These are phyloP conservation scores for Cenchrus fungigraminus DNA, from an alignment of 176 grass and related monocot genomes.

Conservation along the genomic window DNA sequence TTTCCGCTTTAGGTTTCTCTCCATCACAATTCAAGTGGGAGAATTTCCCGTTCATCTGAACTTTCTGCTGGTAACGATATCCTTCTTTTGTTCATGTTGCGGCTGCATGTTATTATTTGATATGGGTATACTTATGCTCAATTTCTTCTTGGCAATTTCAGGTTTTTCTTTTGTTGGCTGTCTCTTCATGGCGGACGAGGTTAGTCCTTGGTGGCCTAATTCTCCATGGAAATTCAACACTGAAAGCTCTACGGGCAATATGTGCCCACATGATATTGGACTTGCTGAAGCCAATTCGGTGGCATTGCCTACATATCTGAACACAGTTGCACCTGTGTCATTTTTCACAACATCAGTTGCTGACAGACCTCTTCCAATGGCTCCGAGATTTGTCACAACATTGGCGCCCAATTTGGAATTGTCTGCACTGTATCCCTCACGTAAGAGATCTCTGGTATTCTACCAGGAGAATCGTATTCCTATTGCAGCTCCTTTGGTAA, in stretches of 20 bases:
- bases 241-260: slow-evolving; percentile 36
- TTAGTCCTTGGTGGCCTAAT: slow-evolving; percentile 51
- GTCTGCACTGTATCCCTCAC: neutral
- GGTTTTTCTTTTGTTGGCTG: slow-evolving; percentile 48
- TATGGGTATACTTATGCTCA: neutral
- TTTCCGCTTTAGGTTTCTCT: slow-evolving; percentile 23
- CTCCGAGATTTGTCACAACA: slow-evolving; percentile 34
- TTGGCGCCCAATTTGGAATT: slow-evolving; percentile 29
- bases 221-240: slow-evolving; percentile 59
- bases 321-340: slow-evolving; percentile 36
- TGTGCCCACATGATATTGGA: slow-evolving; percentile 39
- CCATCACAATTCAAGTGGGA: slow-evolving; percentile 31
- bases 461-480: slow-evolving; percentile 41
- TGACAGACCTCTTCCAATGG: slow-evolving; percentile 17
- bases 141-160: slow-evolving; percentile 41
- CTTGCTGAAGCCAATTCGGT: slow-evolving; percentile 44
- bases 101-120: neutral
- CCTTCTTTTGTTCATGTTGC: neutral
- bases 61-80: slow-evolving; percentile 54
- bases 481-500: slow-evolving; percentile 21
- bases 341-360: slow-evolving; percentile 33
- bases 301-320: slow-evolving; percentile 47
- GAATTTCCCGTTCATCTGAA: slow-evolving; percentile 37
- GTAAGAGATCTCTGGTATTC: slow-evolving; percentile 49
- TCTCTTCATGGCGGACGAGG: slow-evolving; percentile 64